These are phyloP conservation scores for Cystofilobasidium bisporidii DNA, from an alignment of 768 basidiomycete species.

Conservation along the genomic window DNA sequence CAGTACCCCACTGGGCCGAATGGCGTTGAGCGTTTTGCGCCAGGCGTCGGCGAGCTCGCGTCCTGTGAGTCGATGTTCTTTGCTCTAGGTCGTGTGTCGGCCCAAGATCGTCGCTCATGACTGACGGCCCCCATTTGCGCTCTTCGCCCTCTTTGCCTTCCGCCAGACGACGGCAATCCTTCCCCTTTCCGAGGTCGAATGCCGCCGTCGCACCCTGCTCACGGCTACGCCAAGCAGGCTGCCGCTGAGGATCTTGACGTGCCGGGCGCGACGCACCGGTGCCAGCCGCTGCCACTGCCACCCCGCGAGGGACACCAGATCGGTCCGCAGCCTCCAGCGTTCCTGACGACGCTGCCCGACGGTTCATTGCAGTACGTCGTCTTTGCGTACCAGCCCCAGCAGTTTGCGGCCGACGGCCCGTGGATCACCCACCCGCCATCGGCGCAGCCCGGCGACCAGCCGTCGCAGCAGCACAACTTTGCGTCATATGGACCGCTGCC, in stretches of 20 bases:
- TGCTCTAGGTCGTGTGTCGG: neutral
- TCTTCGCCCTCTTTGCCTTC: too few relatives aligned
- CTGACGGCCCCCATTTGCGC: too few relatives aligned
- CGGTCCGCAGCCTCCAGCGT: neutral
- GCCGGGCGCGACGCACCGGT: too few relatives aligned
- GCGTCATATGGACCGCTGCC: too few relatives aligned
- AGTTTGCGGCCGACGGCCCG: neutral
- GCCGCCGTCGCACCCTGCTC: too few relatives aligned
- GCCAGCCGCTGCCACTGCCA: too few relatives aligned
- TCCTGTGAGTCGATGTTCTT: neutral
- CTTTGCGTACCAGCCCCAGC: neutral
- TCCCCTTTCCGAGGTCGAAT: too few relatives aligned
- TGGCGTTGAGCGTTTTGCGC: neutral
- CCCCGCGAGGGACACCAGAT: too few relatives aligned
- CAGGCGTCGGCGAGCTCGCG: neutral
- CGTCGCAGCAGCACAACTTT: neutral
- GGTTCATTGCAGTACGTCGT: neutral
- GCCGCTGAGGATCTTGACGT: too few relatives aligned
- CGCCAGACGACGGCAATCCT: too few relatives aligned
- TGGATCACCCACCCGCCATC: slow-evolving; percentile 7
- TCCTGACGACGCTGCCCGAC: neutral
- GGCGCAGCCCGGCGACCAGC: neutral
- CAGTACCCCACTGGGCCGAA: neutral
- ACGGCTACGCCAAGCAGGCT: neutral
- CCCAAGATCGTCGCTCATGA: too few relatives aligned